A percentile compares a stretch with the other conserved stretches of the same genome.
Conservation (phyloP, 2,329 filamentous ascomycete species). For the Talaromyces albobiverticillius region DNA sequence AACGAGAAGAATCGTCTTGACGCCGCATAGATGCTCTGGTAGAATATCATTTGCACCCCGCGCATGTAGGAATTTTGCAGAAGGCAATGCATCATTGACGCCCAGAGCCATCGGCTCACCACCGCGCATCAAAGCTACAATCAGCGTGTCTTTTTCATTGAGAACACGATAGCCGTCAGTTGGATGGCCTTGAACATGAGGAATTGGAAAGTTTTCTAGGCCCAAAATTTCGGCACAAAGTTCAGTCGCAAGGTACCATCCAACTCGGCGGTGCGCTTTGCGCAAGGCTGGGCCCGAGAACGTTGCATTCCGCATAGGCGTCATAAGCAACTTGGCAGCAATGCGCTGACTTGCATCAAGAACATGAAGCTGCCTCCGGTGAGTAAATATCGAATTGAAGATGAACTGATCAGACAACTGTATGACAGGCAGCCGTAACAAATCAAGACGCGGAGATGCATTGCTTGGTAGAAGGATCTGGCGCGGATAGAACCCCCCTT, state of each 20-base stretch:
- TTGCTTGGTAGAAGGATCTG: slow-evolving; percentile 49
- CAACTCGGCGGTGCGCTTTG: slow-evolving; percentile 49
- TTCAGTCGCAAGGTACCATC: slow-evolving; percentile 54
- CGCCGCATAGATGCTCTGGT: slow-evolving; percentile 38
- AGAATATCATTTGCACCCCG: slow-evolving; percentile 40
- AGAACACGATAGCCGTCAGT: slow-evolving; percentile 47
- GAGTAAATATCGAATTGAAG: slow-evolving; percentile 22
- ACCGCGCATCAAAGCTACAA: slow-evolving; percentile 62
- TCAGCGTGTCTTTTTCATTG: slow-evolving; percentile 50
- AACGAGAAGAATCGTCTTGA: slow-evolving; percentile 51
- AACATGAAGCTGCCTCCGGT: slow-evolving; percentile 14
- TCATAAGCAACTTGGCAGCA: slow-evolving; percentile 52
- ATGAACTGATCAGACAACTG: slow-evolving; percentile 31
- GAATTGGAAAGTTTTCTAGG: slow-evolving; percentile 48
- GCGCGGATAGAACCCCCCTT: slow-evolving; percentile 37
- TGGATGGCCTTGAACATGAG: slow-evolving; percentile 51
- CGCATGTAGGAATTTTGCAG: slow-evolving; percentile 53
- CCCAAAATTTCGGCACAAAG: slow-evolving; percentile 48
- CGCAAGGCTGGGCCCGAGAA: slow-evolving; percentile 47
- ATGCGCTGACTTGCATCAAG: slow-evolving; percentile 45
- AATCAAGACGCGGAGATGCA: slow-evolving; percentile 43
- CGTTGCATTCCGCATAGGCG: slow-evolving; percentile 51
- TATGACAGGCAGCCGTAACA: slow-evolving; percentile 41
- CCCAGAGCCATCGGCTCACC: slow-evolving; percentile 62
- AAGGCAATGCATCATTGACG: slow-evolving; percentile 52